Conservation (phyloP, 2,329 filamentous ascomycete species). For the Trichophaea hybrida region DNA sequence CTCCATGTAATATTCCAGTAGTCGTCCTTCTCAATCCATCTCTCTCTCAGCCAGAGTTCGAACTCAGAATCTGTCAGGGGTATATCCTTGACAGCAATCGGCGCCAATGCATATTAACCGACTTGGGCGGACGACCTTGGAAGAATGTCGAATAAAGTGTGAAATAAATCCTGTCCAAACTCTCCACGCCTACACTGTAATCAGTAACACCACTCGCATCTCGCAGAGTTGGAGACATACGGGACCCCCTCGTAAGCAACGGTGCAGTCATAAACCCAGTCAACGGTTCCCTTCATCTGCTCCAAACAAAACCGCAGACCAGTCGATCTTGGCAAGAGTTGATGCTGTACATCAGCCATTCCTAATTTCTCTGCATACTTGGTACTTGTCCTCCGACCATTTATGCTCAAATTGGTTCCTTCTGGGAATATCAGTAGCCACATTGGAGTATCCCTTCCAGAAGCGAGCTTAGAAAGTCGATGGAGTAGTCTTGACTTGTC, state of each 20-base stretch:
- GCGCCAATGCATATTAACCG: slow-evolving; percentile 93
- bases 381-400: slow-evolving; percentile 55
- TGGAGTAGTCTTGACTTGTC: slow-evolving; percentile 64
- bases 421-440: slow-evolving; percentile 82
- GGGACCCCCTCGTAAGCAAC: slow-evolving; percentile 89
- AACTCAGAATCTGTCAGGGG: slow-evolving; percentile 66
- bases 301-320: slow-evolving; percentile 67
- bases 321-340: slow-evolving; percentile 65
- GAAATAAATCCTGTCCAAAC: slow-evolving; percentile 83
- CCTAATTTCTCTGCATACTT: slow-evolving; percentile 65
- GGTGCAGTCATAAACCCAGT: slow-evolving; percentile 85
- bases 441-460: slow-evolving; percentile 57
- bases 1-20: slow-evolving; percentile 67
- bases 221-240: slow-evolving; percentile 41
- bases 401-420: slow-evolving; percentile 64
- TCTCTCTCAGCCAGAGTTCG: slow-evolving; percentile 66
- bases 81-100: slow-evolving; percentile 64
- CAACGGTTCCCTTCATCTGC: slow-evolving; percentile 53
- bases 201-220: slow-evolving; percentile 18
- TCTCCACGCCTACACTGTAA: slow-evolving; percentile 46
- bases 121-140: slow-evolving; percentile 76
- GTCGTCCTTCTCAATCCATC: slow-evolving; percentile 86
- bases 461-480: slow-evolving; percentile 55
- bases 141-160: slow-evolving; percentile 77
- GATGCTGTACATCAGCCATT: slow-evolving; percentile 55